Percentiles rank a stretch among this genome's conserved stretches.
phyloP scores from a whole-genome alignment of 2,329 filamentous ascomycete species.

The Bipolaris cookei region DNA sequence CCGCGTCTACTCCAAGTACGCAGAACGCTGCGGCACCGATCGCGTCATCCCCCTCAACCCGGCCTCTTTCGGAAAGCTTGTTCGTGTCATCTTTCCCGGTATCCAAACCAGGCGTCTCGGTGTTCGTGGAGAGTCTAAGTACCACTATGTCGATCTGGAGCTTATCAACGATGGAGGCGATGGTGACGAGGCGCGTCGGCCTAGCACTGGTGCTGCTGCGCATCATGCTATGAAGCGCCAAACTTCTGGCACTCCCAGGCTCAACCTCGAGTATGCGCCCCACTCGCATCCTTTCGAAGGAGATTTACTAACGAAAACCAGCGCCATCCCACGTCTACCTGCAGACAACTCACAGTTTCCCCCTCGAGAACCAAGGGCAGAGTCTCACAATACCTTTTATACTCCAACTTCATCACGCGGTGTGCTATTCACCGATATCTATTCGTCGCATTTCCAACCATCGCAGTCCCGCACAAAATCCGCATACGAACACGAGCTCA shows the following conservation, averaged over 20 bases:
- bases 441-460: conserved; percentile 51
- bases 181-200: conserved; percentile 30
- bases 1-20: conserved; percentile 94
- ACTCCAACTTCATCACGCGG: conserved; percentile 52
- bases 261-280: conserved; percentile 45
- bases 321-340: conserved; percentile 54
- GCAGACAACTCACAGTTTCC: conserved; percentile 59
- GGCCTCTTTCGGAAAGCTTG: conserved; percentile 95
- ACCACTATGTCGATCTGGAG: conserved; percentile 76
- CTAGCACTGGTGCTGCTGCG: conserved; percentile 30
- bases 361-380: conserved; percentile 33
- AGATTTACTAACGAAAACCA: conserved; percentile 28
- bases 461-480: conserved; percentile 48
- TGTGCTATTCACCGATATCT: conserved; percentile 56
- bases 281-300: not conserved
- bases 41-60: conserved; percentile 95
- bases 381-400: conserved; percentile 38
- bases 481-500: conserved; percentile 68
- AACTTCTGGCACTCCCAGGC: conserved; percentile 38
- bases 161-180: conserved; percentile 55
- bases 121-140: conserved; percentile 96
- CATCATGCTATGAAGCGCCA: conserved; percentile 41
- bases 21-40: conserved; percentile 88
- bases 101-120: conserved; percentile 91
- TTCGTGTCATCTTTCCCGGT: conserved; percentile 93